Conservation (phyloP, 2,329 filamentous ascomycete genomes). For the Epichloe sylvatica region DNA sequence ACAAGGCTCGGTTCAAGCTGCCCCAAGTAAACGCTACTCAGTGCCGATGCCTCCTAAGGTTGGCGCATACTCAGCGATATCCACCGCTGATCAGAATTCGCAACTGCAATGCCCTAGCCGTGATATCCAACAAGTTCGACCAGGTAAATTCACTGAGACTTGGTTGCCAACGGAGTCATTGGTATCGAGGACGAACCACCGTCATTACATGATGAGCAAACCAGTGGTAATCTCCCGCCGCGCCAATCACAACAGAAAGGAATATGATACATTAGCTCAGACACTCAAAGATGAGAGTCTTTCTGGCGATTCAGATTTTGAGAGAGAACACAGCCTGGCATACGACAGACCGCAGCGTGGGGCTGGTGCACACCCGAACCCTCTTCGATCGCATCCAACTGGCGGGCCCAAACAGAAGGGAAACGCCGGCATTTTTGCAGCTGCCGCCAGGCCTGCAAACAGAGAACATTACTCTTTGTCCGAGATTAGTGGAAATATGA, state of each 20-base stretch:
- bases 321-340: slow-evolving; percentile 21
- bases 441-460: not conserved
- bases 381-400: slow-evolving; percentile 37
- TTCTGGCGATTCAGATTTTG: slow-evolving; percentile 27
- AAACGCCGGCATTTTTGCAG: not conserved
- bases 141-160: slow-evolving; percentile 37
- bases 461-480: slow-evolving; percentile 19
- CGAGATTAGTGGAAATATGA: slow-evolving; percentile 32
- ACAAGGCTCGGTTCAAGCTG: slow-evolving; percentile 29
- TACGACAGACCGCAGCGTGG: slow-evolving; percentile 10
- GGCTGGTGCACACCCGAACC: slow-evolving; percentile 31
- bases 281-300: slow-evolving; percentile 26
- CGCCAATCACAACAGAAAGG: slow-evolving; percentile 23
- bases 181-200: slow-evolving; percentile 38
- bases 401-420: not conserved
- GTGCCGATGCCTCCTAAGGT: slow-evolving; percentile 22
- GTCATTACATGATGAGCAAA: slow-evolving; percentile 18
- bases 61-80: slow-evolving; percentile 36
- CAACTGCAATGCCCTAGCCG: slow-evolving; percentile 12
- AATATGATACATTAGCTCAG: slow-evolving; percentile 34
- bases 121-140: slow-evolving; percentile 20
- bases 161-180: slow-evolving; percentile 42
- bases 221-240: not conserved
- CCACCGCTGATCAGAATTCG: slow-evolving; percentile 27
- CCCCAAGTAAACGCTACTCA: slow-evolving; percentile 34